phyloP scores from a whole-genome alignment of 768 basidiomycete species.

The Leccinum rimulosum region DNA sequence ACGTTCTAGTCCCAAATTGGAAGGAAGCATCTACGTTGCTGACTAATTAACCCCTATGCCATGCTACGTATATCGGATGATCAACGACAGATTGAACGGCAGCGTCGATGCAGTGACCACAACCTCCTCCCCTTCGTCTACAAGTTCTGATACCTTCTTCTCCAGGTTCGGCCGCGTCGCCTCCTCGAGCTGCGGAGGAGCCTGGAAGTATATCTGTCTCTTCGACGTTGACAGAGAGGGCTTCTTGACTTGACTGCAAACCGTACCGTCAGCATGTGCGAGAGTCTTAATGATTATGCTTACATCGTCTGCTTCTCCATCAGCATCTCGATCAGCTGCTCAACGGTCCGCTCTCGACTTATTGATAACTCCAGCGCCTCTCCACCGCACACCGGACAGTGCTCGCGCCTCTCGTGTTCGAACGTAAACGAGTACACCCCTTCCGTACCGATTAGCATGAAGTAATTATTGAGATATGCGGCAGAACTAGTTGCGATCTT shows the following conservation, averaged over 20 bases:
- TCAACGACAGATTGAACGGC: conserved; percentile 80
- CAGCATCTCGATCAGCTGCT: conserved; percentile 84
- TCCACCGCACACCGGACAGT: conserved; percentile 98
- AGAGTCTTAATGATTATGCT: conserved; percentile 25
- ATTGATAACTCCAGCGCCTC: conserved; percentile 76
- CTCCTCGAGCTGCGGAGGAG: conserved; percentile 87
- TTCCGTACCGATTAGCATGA: conserved; percentile 97
- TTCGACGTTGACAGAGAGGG: conserved; percentile 82
- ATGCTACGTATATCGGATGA: conserved; percentile 51
- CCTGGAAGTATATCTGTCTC: conserved; percentile 87
- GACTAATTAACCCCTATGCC: conserved; percentile 24
- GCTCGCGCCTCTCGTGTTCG: conserved; percentile 85
- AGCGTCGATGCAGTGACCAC: conserved; percentile 85
- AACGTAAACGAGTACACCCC: conserved; percentile 97
- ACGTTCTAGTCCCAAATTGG: neutral
- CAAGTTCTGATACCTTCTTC: conserved; percentile 81
- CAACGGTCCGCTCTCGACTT: conserved; percentile 72
- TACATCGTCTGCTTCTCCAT: conserved; percentile 89
- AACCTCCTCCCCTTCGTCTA: conserved; percentile 73
- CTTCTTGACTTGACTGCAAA: conserved; percentile 87
- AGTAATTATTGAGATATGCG: conserved; percentile 94
- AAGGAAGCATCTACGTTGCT: conserved; percentile 17
- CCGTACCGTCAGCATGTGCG: neutral
- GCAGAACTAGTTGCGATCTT: conserved; percentile 97
- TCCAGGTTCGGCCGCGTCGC: conserved; percentile 89